Evolutionary conservation across 1,284 basidiomycete species (phyloP).

Genomic region (Rhizoctonia solani): DNA sequence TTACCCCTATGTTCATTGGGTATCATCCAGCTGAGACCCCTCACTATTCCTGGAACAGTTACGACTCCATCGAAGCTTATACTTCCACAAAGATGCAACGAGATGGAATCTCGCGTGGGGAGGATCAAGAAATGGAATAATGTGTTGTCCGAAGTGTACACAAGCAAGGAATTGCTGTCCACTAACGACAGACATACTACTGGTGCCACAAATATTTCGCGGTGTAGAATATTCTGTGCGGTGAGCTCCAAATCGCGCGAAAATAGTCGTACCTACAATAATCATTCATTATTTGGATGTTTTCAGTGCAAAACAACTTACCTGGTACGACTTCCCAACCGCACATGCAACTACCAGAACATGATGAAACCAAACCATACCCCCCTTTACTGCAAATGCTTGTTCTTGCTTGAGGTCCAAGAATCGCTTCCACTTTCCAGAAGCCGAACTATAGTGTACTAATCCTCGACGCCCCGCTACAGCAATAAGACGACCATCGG

Average conservation of each 20-base stretch:
- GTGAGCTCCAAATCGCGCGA: slow-evolving; percentile 94
- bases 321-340: slow-evolving; percentile 76
- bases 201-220: slow-evolving; percentile 76
- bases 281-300: slow-evolving; percentile 25
- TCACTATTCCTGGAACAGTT: slow-evolving; percentile 79
- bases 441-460: slow-evolving; percentile 91
- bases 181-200: slow-evolving; percentile 88
- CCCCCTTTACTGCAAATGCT: slow-evolving; percentile 86
- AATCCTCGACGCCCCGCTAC: slow-evolving; percentile 91
- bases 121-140: slow-evolving; percentile 92
- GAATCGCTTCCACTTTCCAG: slow-evolving; percentile 96
- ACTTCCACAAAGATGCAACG: slow-evolving; percentile 88
- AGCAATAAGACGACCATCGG: slow-evolving; percentile 90
- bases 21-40: slow-evolving; percentile 97
- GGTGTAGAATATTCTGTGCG: slow-evolving; percentile 81
- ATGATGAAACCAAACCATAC: slow-evolving; percentile 96
- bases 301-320: slow-evolving; percentile 44
- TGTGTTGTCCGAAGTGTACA: slow-evolving; percentile 96
- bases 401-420: slow-evolving; percentile 84
- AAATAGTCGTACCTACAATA: slow-evolving; percentile 81
- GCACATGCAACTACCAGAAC: slow-evolving; percentile 92
- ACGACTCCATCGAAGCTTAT: slow-evolving; percentile 95
- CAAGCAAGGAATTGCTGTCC: slow-evolving; percentile 88
- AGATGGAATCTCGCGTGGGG: slow-evolving; percentile 81
- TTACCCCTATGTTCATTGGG: slow-evolving; percentile 89